These are phyloP conservation scores for Prototheca cutis DNA, from an alignment of 163 green algal species.

Conservation along the genomic window DNA sequence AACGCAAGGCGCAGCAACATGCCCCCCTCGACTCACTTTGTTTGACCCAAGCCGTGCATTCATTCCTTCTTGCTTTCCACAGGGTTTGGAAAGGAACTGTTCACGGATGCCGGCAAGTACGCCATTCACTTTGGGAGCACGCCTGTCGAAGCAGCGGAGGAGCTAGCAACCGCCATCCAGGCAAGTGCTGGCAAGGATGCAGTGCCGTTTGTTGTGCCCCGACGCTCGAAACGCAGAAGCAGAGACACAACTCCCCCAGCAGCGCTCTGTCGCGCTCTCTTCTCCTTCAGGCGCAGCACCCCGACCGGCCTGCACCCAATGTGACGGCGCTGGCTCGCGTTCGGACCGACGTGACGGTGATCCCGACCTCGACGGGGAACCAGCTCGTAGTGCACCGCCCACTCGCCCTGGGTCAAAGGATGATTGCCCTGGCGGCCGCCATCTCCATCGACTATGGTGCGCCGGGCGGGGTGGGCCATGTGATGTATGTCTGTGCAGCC, in stretches of 20 bases:
- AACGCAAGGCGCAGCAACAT: too few species aligned
- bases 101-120: conserved; percentile 82
- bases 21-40: too few species aligned
- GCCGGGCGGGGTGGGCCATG: too few species aligned
- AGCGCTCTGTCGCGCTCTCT: too few species aligned
- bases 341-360: conserved; percentile 56
- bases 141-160: conserved; percentile 30
- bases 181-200: too few species aligned
- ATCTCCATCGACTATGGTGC: conserved; percentile 79
- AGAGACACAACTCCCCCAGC: too few species aligned
- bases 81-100: conserved; percentile 80
- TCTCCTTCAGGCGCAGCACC: conserved; percentile 26
- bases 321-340: conserved; percentile 49
- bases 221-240: too few species aligned
- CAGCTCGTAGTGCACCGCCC: conserved; percentile 64
- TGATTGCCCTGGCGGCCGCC: conserved; percentile 63
- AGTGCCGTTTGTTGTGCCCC: too few species aligned
- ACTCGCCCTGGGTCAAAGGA: conserved; percentile 57
- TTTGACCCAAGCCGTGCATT: background rate
- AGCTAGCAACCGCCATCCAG: conserved; percentile 15
- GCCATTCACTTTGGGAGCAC: conserved; percentile 68
- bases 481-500: too few species aligned
- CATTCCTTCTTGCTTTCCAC: background rate
- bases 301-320: conserved; percentile 33
- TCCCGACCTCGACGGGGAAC: conserved; percentile 46